Evolutionary conservation across 2,329 filamentous ascomycete genomes (phyloP), one percentile per base, ranked within the genome.

Genomic region (Orbilia javanica): DNA sequence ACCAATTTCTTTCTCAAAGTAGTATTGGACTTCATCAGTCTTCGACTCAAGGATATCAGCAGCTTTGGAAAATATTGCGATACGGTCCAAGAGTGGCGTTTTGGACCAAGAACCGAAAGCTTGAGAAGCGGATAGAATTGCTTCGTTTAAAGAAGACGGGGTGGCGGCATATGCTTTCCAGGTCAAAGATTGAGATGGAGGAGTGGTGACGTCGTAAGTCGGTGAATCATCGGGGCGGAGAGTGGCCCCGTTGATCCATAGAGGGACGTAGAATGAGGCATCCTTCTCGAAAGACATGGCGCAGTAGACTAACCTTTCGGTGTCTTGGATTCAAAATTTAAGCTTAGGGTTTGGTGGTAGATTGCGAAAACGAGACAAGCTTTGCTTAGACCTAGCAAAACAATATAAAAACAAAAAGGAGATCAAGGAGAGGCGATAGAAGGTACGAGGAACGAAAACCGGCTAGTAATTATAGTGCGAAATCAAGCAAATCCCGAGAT

Each of bases 31-130:
- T 83, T 94, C 91, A 5, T 89, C 87, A 22, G 85, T 85, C 7
- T 91, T 88, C 31, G 83, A 84, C 46, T 88, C 85, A 77, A 94
- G 85, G 60, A 94, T 84, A 7, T 90, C 88, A 8, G 91, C 90
- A 0, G 91, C 90, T 82, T 89, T 90, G 73, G 91, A 85, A 74
- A 96, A 87, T 79, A 96, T 89, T 80, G 91, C 88, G 39, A 92
- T 89, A 44, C 92, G 90, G 25, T 86, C 82, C 25, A 85, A 82
- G 0, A 90, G 88, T 53, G 88, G 89, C 1, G 88, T 88, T 80
- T 88, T 88, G 50, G 88, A 87, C 93, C 93, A 97, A 74, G 87
- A 84, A 50, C 87, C 88, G 83, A 93, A 91, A 0, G 93, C 92
- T 13, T 86, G 85, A n/a, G 89, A 86, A 0, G 92, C 92, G 8